A percentile compares a stretch with the other conserved stretches of the same genome.
Evolutionary conservation across 305 asterid species (phyloP).

Genomic region (Striga hermonthica): DNA sequence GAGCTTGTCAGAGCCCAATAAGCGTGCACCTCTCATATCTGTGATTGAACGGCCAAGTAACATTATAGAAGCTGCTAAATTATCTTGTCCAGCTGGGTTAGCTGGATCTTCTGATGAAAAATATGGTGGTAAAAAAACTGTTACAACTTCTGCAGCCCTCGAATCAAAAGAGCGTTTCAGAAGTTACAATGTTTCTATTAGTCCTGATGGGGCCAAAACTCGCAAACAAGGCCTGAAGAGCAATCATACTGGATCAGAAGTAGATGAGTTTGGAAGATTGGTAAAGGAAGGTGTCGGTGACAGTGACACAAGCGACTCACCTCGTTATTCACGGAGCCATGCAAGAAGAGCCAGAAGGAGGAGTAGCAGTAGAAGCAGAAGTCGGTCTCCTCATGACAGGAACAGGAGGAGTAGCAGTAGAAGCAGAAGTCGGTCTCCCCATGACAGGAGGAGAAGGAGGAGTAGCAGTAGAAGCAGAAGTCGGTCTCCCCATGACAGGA

Average conservation of each 20-base stretch:
- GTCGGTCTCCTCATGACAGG: conserved; percentile 70
- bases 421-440: too few species aligned
- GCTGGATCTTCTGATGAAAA: conserved; percentile 34
- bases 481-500: conserved; percentile 28
- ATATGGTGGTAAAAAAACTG: conserved; percentile 34
- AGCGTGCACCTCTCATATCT: conserved; percentile 28
- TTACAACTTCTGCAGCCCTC: conserved; percentile 24
- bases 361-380: conserved; percentile 61
- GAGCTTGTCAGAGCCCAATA: neutral
- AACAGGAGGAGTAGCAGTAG: neutral
- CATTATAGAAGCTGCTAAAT: conserved; percentile 33
- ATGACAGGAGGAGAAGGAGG: conserved; percentile 37
- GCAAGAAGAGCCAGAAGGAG: conserved; percentile 58
- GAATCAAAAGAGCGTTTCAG: conserved; percentile 31
- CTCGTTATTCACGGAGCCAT: conserved; percentile 45
- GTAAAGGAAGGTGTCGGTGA: conserved; percentile 75
- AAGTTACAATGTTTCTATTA: conserved; percentile 30
- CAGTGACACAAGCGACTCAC: conserved; percentile 70
- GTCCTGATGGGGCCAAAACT: conserved; percentile 32
- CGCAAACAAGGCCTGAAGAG: conserved; percentile 36
- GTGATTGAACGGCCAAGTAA: conserved; percentile 32
- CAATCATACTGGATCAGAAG: conserved; percentile 40
- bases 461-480: too few species aligned
- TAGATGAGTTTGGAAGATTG: conserved; percentile 93
- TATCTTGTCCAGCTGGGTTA: conserved; percentile 28